Conservation (phyloP, 805 yeast genomes). For the Hanseniaspora valbyensis region DNA sequence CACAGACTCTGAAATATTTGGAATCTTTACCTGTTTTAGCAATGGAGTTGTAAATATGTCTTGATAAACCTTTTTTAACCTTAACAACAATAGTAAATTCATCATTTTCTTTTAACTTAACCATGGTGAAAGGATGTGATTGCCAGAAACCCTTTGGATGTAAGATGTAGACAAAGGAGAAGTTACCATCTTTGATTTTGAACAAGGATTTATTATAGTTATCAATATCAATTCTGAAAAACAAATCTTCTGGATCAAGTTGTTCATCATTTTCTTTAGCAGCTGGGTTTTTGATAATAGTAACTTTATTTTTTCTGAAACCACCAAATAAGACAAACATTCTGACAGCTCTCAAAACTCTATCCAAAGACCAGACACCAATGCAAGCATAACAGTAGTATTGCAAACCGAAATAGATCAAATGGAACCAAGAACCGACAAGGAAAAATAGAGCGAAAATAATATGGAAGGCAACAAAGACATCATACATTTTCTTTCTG, state of each 20-base stretch:
- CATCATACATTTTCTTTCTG: constrained; percentile 38
- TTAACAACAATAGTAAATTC: constrained; percentile 3
- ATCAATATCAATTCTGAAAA: constrained; percentile 2
- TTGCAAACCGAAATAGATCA: constrained; percentile 35
- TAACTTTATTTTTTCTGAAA: constrained; percentile 5
- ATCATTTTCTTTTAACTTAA: not conserved
- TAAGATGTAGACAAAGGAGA: constrained; percentile 9
- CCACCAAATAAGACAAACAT: constrained; percentile 25
- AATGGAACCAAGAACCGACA: constrained; percentile 38
- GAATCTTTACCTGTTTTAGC: not conserved
- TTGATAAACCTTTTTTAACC: constrained; percentile 13
- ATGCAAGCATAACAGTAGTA: constrained; percentile 41
- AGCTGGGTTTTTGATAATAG: not conserved
- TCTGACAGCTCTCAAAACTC: constrained; percentile 44
- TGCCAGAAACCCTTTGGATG: constrained; percentile 9
- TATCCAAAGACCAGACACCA: constrained; percentile 59
- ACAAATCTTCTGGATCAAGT: not conserved
- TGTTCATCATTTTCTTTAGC: too few relatives aligned
- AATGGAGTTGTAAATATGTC: constrained; percentile 1
- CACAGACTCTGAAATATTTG: not conserved
- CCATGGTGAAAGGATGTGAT: constrained; percentile 15
- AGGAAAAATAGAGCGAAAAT: constrained; percentile 34
- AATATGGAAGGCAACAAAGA: constrained; percentile 34
- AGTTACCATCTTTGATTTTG: constrained; percentile 11
- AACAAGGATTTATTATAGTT: constrained; percentile 12